Conservation (phyloP, 306 rosid species). For the Begonia fuchsioides region DNA sequence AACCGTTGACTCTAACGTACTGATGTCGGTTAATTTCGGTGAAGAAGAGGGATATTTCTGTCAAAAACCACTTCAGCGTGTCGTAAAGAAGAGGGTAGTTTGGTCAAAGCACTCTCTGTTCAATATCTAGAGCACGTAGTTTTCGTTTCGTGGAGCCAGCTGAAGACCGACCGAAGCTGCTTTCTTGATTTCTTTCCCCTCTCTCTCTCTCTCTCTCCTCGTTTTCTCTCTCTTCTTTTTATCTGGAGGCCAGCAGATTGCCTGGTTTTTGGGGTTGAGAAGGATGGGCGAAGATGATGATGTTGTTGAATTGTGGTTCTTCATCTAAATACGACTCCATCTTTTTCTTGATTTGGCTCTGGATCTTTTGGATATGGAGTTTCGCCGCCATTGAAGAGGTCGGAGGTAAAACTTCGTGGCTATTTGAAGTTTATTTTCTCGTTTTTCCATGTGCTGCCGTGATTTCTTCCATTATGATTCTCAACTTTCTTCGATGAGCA, state of each 20-base stretch:
- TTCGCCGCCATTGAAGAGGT: slow-evolving; percentile 15
- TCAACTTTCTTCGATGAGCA: slow-evolving; percentile 21
- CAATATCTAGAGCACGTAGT: background rate
- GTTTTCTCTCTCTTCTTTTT: slow-evolving; percentile 3
- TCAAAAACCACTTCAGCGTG: no score
- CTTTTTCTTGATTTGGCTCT: no score
- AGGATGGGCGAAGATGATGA: background rate
- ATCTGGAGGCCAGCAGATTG: slow-evolving; percentile 1
- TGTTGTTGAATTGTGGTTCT: no score
- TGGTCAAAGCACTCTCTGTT: background rate
- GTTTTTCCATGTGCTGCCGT: background rate
- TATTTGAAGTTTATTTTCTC: background rate
- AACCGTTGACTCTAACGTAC: no score
- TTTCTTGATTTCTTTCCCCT: background rate
- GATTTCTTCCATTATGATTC: background rate
- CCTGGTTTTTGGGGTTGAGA: background rate
- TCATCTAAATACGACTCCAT: no score
- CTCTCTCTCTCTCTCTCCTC: background rate
- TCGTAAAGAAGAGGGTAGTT: background rate
- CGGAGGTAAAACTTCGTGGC: slow-evolving; percentile 18
- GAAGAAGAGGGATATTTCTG: no score
- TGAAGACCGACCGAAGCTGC: slow-evolving; percentile 7
- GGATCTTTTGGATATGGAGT: no score
- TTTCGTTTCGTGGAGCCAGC: background rate
- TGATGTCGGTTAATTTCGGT: no score